These are phyloP conservation scores for Rhizopogon sp. DNA, from an alignment of 768 basidiomycete genomes.

Conservation along the genomic window DNA sequence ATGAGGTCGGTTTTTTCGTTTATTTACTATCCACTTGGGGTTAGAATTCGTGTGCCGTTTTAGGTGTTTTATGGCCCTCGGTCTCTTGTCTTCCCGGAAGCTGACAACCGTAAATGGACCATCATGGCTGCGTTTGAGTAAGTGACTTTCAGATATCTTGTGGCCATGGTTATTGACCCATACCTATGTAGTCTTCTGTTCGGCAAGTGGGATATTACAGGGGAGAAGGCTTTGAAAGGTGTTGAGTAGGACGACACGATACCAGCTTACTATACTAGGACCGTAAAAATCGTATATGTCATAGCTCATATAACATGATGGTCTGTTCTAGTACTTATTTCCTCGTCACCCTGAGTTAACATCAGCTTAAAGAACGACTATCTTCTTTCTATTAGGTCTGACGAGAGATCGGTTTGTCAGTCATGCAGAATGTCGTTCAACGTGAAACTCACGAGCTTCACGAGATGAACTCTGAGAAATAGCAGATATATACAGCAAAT, in stretches of 20 bases:
- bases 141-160: constrained; percentile 25
- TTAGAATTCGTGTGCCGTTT: constrained; percentile 1
- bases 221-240: constrained; percentile 13
- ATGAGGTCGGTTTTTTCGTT: constrained; percentile 57
- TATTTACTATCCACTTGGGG: not conserved
- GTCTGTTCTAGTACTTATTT: too few species aligned
- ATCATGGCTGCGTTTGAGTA: constrained; percentile 91
- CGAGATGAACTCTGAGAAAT: too few species aligned
- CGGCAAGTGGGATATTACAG: constrained; percentile 40
- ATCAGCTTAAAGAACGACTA: not conserved
- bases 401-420: too few species aligned
- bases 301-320: too few species aligned
- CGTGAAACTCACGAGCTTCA: too few species aligned
- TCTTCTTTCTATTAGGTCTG: too few species aligned
- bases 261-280: too few species aligned
- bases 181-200: constrained; percentile 27
- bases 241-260: not conserved
- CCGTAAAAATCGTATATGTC: too few species aligned
- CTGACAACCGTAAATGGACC: constrained; percentile 97
- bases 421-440: too few species aligned
- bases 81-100: constrained; percentile 88
- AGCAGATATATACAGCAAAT: too few species aligned
- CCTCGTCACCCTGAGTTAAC: too few species aligned
- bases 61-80: constrained; percentile 92
- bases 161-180: not conserved